Conservation (phyloP, 1,139 yeast species). For the Yamadazyma atlantica region DNA sequence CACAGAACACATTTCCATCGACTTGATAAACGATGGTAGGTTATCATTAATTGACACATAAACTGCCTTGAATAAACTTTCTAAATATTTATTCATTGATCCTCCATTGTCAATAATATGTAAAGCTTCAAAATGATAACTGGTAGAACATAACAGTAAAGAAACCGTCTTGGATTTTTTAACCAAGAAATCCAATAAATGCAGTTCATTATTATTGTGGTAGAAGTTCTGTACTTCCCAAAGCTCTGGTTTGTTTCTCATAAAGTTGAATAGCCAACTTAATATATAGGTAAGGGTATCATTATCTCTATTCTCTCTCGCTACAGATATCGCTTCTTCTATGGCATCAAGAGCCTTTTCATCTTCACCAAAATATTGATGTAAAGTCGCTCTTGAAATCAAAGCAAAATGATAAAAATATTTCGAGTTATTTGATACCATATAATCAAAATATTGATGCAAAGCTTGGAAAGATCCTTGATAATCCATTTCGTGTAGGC, state of each 20-base stretch:
- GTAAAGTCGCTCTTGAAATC: conserved; percentile 73
- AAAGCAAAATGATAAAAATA: conserved; percentile 80
- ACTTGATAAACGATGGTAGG: conserved; percentile 40
- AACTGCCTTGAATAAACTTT: conserved; percentile 53
- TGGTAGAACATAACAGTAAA: conserved; percentile 53
- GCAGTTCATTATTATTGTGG: conserved; percentile 49
- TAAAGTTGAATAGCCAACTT: conserved; percentile 75
- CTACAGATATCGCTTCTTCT: conserved; percentile 85
- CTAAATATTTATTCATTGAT: conserved; percentile 44
- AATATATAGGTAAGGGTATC: conserved; percentile 73
- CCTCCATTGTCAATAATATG: conserved; percentile 54
- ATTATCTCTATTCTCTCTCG: conserved; percentile 80
- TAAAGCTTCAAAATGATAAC: conserved; percentile 60
- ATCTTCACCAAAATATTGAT: conserved; percentile 73
- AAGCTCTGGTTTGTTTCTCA: conserved; percentile 64
- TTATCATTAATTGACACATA: conserved; percentile 50
- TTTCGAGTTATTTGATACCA: conserved; percentile 68
- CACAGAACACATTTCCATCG: conserved; percentile 45
- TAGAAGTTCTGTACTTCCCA: conserved; percentile 42
- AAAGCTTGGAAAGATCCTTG: conserved; percentile 71
- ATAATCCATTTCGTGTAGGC: conserved; percentile 62
- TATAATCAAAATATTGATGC: conserved; percentile 84
- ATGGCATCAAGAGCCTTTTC: conserved; percentile 77
- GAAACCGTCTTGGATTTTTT: conserved; percentile 56
- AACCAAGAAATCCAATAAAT: conserved; percentile 62